These are phyloP conservation scores for Acrasis kona DNA, from an alignment of 78 protist species.

Conservation along the genomic window DNA sequence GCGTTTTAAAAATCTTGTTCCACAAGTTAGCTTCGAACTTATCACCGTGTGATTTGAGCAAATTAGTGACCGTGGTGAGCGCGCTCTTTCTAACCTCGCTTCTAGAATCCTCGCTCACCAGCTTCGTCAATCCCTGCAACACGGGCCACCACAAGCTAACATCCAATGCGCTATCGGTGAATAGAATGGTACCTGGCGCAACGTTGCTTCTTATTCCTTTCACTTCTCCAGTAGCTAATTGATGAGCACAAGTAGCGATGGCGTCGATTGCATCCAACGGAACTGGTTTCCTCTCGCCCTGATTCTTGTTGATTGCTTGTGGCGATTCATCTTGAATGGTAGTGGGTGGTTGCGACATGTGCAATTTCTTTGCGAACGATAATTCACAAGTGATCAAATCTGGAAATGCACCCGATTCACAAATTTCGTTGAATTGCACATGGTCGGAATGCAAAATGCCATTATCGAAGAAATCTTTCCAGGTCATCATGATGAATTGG, in stretches of 20 bases:
- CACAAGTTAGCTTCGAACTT: slow-evolving; percentile 52
- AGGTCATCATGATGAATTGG: slow-evolving; percentile 18
- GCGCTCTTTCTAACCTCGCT: slow-evolving; percentile 44
- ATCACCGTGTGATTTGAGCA: slow-evolving; percentile 44
- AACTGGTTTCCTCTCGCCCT: too few relatives aligned
- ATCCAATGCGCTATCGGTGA: slow-evolving; percentile 31
- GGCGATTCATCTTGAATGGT: neutral
- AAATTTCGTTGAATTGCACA: too few relatives aligned
- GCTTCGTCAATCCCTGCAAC: too few relatives aligned
- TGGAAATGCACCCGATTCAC: slow-evolving; percentile 63
- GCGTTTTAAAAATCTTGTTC: slow-evolving; percentile 74
- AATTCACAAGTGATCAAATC: slow-evolving; percentile 77
- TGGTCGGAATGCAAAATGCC: too few relatives aligned
- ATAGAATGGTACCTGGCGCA: slow-evolving; percentile 29
- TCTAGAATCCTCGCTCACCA: slow-evolving; percentile 39
- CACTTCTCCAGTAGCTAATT: neutral
- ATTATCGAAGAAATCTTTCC: slow-evolving; percentile 33
- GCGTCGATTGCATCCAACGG: slow-evolving; percentile 13
- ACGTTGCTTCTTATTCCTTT: neutral
- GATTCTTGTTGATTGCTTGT: too few relatives aligned
- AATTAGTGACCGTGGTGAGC: slow-evolving; percentile 45
- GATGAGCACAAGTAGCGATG: slow-evolving; percentile 5
- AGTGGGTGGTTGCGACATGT: neutral
- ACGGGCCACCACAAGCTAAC: too few relatives aligned
- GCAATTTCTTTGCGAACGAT: slow-evolving; percentile 66